phyloP scores from a whole-genome alignment of 345 rosid species.

The Geranium brycei region DNA sequence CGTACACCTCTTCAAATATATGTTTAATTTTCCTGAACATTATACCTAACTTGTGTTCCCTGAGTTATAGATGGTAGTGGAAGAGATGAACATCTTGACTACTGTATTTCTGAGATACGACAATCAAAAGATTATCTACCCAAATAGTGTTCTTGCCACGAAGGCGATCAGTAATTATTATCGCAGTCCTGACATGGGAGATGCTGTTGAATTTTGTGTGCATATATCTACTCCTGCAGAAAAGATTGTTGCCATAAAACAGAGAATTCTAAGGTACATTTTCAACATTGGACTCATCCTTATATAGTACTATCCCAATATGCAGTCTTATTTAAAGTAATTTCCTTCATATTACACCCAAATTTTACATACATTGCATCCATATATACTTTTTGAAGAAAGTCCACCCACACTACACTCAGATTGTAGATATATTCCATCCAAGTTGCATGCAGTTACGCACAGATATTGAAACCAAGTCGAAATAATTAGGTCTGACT shows the following conservation, averaged over 20 bases:
- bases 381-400: no score
- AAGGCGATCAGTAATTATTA: constrained; percentile 64
- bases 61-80: constrained; percentile 44
- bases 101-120: constrained; percentile 74
- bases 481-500: no score
- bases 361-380: no score
- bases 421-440: no score
- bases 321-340: no score
- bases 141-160: constrained; percentile 51
- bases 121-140: constrained; percentile 51
- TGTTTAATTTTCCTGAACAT: background rate
- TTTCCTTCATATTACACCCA: no score
- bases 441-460: no score
- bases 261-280: constrained; percentile 43
- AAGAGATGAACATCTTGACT: constrained; percentile 88
- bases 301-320: no score
- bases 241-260: constrained; percentile 41
- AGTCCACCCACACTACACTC: no score
- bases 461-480: no score
- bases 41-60: background rate
- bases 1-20: background rate
- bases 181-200: constrained; percentile 91
- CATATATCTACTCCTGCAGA: constrained; percentile 63
- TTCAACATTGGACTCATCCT: no score
- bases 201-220: constrained; percentile 52